These are phyloP conservation scores for Zasmidium cellare DNA, from an alignment of 2,329 filamentous ascomycete genomes.

Conservation along the genomic window DNA sequence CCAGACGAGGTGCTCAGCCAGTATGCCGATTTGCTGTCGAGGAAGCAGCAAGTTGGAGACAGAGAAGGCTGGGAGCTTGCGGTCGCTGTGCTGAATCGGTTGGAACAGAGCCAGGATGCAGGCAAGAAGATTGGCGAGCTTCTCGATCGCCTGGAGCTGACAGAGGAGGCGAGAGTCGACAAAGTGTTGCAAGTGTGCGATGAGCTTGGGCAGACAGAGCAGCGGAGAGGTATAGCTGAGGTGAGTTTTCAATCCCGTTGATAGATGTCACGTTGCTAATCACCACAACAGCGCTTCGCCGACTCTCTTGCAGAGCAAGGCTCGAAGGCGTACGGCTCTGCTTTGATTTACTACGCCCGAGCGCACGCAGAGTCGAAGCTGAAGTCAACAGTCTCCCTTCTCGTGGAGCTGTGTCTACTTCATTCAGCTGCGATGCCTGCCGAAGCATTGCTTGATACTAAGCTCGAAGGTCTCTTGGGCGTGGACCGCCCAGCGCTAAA, in stretches of 20 bases:
- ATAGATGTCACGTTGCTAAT: slow-evolving; percentile 22
- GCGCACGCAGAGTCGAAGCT: slow-evolving; percentile 78
- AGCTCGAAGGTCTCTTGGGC: slow-evolving; percentile 68
- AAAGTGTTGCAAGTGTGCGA: slow-evolving; percentile 78
- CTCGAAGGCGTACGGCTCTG: slow-evolving; percentile 70
- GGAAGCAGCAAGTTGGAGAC: slow-evolving; percentile 36
- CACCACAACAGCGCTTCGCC: slow-evolving; percentile 68
- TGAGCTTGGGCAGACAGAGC: slow-evolving; percentile 73
- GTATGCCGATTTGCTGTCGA: slow-evolving; percentile 68
- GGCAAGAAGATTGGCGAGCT: slow-evolving; percentile 74
- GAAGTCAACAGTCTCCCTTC: slow-evolving; percentile 78
- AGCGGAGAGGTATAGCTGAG: slow-evolving; percentile 79
- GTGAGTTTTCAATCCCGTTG: slow-evolving; percentile 51
- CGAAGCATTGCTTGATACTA: slow-evolving; percentile 68
- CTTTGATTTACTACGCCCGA: slow-evolving; percentile 86
- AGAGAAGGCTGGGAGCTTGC: slow-evolving; percentile 83
- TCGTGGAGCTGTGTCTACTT: slow-evolving; percentile 83
- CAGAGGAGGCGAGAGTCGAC: slow-evolving; percentile 72
- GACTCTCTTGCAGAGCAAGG: slow-evolving; percentile 71
- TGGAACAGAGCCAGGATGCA: slow-evolving; percentile 71
- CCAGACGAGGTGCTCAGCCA: slow-evolving; percentile 76
- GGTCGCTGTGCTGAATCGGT: slow-evolving; percentile 75
- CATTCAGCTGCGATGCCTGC: slow-evolving; percentile 81
- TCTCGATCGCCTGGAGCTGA: slow-evolving; percentile 70
- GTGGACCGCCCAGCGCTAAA: slow-evolving; percentile 72